Evolutionary conservation across 352 stramenopile genomes (phyloP), one percentile per base, ranked within the genome.

Genomic region (Phytophthora ohioensis): DNA sequence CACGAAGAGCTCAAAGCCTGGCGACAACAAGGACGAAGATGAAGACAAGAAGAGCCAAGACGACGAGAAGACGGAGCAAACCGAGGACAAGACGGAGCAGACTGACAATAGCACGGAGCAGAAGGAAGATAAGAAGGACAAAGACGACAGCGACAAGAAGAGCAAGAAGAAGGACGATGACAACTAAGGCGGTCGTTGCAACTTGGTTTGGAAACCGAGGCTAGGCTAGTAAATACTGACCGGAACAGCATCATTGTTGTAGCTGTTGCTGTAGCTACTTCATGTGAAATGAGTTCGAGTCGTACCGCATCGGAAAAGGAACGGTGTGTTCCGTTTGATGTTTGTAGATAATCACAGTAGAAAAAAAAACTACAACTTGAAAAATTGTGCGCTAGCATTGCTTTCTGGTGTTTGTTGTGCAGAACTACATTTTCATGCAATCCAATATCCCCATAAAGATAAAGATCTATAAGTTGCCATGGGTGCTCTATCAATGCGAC

Each of bases 1-100:
- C 15, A 45, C 34, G 51, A 36, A 32, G 46, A 52, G 46, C 27
- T 52, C 46, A 9, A 52, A 52, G 46, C 36, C 46, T 8, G 21
- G 32, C 27, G 46, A 35, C 21, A 52, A 52, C 17, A 34, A 52
- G 46, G 11, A 30, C 15, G 21, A 52, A n/a, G 46, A 30, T 17
- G 21, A 52, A n/a, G 46, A 52, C 46, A 52, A 36, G 8, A 52
- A 52, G 46, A 35, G 12, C 5, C 21, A 27, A 27, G 27, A 52
- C 17, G 46, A 52, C 8, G 21, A 52, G 46, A 52, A 35, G 17
- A n/a, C 46, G 46, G 46, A 52, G 46, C 46, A 52, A 13, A 52
- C 46, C 7, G 46, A 52, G 7, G 11, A 46, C 12, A 52, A 30
- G 21, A 35, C 21, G 46, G 30, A 52, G 17, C 21, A 52, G 12